phyloP scores from a whole-genome alignment of 192 early-diverging fungal genomes.

The Dispira parvispora region DNA sequence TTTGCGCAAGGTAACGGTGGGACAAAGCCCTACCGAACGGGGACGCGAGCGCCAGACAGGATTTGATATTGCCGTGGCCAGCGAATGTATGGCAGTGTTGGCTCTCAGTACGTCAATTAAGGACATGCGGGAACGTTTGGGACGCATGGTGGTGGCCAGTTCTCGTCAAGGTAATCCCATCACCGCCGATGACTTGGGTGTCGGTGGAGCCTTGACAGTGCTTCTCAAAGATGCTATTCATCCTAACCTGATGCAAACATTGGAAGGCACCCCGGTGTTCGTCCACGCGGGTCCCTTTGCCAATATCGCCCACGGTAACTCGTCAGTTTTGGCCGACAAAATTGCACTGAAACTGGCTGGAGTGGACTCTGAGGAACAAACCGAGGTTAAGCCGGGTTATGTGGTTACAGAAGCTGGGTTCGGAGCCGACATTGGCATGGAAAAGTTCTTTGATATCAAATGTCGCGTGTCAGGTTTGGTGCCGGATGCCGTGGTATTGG shows the following conservation, averaged over 20 bases:
- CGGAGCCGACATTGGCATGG: conserved; percentile 99
- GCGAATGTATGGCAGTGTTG: conserved; percentile 96
- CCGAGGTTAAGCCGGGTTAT: conserved; percentile 46
- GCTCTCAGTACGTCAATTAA: conserved; percentile 75
- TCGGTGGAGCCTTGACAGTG: conserved; percentile 88
- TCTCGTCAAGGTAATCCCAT: conserved; percentile 65
- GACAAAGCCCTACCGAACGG: conserved; percentile 74
- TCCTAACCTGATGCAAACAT: conserved; percentile 96
- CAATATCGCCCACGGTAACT: conserved; percentile 98
- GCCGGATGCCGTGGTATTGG: conserved; percentile 83
- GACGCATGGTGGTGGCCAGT: conserved; percentile 87
- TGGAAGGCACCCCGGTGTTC: conserved; percentile 98
- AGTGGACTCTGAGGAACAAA: conserved; percentile 27
- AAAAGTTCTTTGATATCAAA: conserved; percentile 99
- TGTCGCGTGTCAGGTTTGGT: conserved; percentile 76
- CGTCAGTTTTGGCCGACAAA: conserved; percentile 85
- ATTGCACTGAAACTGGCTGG: conserved; percentile 91
- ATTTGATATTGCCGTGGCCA: conserved; percentile 96
- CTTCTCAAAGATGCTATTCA: conserved; percentile 98
- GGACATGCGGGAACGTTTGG: conserved; percentile 88
- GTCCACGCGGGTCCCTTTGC: conserved; percentile 99
- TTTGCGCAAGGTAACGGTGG: conserved; percentile 79
- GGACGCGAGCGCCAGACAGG: conserved; percentile 77
- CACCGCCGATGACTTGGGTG: conserved; percentile 90
- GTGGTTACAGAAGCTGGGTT: conserved; percentile 99